Evolutionary conservation across 139 green algal genomes (phyloP).

Genomic region (Marvania coccoides): DNA sequence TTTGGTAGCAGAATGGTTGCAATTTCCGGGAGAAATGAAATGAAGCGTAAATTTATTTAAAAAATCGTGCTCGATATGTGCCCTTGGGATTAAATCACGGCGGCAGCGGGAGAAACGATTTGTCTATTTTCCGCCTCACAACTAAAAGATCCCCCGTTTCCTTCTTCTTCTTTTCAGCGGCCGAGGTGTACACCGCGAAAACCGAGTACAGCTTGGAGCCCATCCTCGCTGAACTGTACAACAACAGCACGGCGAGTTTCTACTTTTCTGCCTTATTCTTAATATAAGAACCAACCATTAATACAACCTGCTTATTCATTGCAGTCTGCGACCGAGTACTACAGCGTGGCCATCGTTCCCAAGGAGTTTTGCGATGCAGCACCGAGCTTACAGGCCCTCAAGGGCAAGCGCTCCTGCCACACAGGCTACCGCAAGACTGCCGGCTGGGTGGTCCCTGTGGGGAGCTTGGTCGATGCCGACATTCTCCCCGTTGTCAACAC

Average conservation of each 20-base stretch:
- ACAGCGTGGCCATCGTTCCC: slow-evolving; percentile 13
- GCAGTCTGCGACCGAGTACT: slow-evolving; percentile 16
- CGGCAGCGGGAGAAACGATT: too few relatives aligned
- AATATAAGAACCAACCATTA: too few relatives aligned
- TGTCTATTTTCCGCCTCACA: too few relatives aligned
- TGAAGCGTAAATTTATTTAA: too few relatives aligned
- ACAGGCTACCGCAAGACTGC: slow-evolving; percentile 26
- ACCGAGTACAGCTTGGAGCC: not conserved
- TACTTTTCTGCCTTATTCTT: too few relatives aligned
- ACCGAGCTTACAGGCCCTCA: slow-evolving; percentile 10
- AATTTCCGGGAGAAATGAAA: too few relatives aligned
- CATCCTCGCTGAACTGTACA: not conserved
- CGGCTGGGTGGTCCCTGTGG: slow-evolving; percentile 24
- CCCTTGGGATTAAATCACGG: too few relatives aligned
- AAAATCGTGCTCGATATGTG: too few relatives aligned
- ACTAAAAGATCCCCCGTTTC: too few relatives aligned
- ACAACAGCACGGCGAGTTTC: too few relatives aligned
- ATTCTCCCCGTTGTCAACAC: not conserved
- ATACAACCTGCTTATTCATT: too few relatives aligned
- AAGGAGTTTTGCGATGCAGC: not conserved
- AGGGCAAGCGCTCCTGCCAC: slow-evolving; percentile 33
- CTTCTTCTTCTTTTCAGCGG: too few relatives aligned
- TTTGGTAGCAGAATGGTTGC: not conserved
- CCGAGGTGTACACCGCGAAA: not conserved
- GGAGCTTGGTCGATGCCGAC: not conserved